phyloP scores from a whole-genome alignment of 2,329 filamentous ascomycete genomes.

The Sporothrix inflata region DNA sequence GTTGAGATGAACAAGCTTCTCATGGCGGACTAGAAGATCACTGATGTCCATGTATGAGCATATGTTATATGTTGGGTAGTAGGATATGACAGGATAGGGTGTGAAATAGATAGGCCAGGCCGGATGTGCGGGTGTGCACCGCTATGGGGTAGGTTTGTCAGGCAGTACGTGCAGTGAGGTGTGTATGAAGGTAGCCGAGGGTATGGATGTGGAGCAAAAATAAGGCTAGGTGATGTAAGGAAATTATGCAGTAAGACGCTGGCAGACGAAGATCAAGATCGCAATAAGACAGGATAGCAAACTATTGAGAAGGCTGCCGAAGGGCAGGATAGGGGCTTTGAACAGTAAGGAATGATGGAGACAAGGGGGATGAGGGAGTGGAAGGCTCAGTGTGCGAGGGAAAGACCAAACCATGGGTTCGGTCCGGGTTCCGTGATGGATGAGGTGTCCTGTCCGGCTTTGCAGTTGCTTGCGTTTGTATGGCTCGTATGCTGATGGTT shows the following conservation, averaged over 20 bases:
- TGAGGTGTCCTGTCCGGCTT: neutral
- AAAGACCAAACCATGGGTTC: neutral
- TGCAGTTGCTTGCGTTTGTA: neutral
- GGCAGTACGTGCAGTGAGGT: neutral
- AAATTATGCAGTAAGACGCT: neutral
- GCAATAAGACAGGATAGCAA: neutral
- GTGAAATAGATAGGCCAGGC: neutral
- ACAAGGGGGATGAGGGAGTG: neutral
- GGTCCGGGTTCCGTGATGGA: constrained; percentile 7
- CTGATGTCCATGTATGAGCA: constrained; percentile 65
- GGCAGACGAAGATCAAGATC: neutral
- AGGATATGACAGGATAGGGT: neutral
- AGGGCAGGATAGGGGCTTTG: neutral
- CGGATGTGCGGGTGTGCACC: neutral
- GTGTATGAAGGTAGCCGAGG: neutral
- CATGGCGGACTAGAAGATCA: constrained; percentile 65
- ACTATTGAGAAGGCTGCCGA: neutral
- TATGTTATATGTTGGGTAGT: constrained; percentile 38
- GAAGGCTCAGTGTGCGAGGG: neutral
- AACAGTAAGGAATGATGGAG: neutral
- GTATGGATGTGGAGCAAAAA: neutral
- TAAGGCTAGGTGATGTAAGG: neutral
- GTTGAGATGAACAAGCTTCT: constrained; percentile 67
- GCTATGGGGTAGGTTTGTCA: neutral
- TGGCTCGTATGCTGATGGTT: neutral